These are phyloP conservation scores for Nannochloris sp. DNA, from an alignment of 139 green algal species.

Conservation along the genomic window DNA sequence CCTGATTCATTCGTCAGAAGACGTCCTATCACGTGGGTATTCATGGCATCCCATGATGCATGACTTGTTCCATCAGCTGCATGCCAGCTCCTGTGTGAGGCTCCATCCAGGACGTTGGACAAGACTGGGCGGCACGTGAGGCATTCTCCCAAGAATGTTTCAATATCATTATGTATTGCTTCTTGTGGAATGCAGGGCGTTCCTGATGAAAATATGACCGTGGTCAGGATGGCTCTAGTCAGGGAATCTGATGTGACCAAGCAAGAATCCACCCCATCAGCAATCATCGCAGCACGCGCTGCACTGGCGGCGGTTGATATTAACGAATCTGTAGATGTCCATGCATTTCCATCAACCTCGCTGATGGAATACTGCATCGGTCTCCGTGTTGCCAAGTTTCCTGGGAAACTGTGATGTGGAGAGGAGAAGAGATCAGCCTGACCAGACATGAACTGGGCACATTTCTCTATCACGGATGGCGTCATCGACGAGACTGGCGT, in stretches of 20 bases:
- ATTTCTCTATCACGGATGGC: not conserved
- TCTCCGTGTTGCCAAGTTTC: conserved; percentile 30
- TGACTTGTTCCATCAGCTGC: not conserved
- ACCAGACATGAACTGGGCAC: not conserved
- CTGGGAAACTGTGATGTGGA: conserved; percentile 1
- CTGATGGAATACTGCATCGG: not conserved
- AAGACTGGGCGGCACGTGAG: not conserved
- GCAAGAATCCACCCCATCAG: not conserved
- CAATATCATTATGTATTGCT: not conserved
- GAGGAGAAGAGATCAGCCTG: not conserved
- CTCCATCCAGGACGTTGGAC: not conserved
- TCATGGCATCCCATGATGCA: not conserved
- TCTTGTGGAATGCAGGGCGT: not conserved
- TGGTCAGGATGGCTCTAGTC: conserved; percentile 27
- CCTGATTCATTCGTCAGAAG: not conserved
- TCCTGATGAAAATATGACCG: conserved; percentile 33
- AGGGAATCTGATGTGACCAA: conserved; percentile 9
- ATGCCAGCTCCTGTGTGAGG: not conserved
- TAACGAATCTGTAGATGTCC: conserved; percentile 13
- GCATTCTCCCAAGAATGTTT: not conserved
- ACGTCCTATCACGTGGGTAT: not conserved
- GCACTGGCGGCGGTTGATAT: conserved; percentile 11
- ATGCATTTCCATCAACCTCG: not conserved
- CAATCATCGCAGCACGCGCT: not conserved
- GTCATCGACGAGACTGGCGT: not conserved